Conservation (phyloP, 495 filamentous ascomycete species). For the Extremus antarcticus region DNA sequence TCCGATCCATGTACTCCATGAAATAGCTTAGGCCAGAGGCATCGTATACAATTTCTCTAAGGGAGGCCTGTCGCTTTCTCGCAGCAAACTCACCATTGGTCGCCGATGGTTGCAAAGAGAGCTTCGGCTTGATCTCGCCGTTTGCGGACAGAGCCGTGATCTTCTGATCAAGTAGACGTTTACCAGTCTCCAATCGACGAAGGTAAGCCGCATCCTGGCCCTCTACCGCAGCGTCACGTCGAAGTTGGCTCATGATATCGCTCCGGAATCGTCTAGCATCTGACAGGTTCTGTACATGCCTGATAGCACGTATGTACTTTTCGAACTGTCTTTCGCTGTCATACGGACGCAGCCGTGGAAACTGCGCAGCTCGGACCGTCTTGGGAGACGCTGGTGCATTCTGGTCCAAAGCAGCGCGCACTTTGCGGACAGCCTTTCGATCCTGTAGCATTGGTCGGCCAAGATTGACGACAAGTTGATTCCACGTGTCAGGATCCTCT, state of each 20-base stretch:
- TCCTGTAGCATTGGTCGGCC: conserved; percentile 71
- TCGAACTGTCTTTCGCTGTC: conserved; percentile 92
- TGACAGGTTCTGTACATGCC: conserved; percentile 82
- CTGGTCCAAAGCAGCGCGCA: conserved; percentile 87
- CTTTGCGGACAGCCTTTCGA: conserved; percentile 85
- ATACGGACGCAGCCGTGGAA: conserved; percentile 53
- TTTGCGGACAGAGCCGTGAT: conserved; percentile 55
- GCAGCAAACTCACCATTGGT: conserved; percentile 29
- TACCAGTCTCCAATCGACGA: conserved; percentile 81
- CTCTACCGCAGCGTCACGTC: conserved; percentile 67
- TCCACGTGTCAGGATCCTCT: conserved; percentile 92
- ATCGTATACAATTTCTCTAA: conserved; percentile 75
- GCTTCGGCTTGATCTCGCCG: conserved; percentile 37
- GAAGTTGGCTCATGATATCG: conserved; percentile 84
- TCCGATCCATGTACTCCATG: conserved; percentile 99
- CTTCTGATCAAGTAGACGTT: conserved; percentile 78
- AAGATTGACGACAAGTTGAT: conserved; percentile 83
- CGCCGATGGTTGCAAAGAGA: conserved; percentile 13
- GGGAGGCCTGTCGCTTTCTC: conserved; percentile 54
- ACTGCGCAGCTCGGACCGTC: conserved; percentile 46
- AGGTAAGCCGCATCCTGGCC: conserved; percentile 76
- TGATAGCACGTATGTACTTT: conserved; percentile 79
- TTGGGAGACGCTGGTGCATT: conserved; percentile 80
- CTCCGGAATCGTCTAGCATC: conserved; percentile 87
- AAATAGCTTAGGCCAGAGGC: conserved; percentile 89